Conservation (phyloP, 257 asterid genomes). For the Verbascum thapsus region DNA sequence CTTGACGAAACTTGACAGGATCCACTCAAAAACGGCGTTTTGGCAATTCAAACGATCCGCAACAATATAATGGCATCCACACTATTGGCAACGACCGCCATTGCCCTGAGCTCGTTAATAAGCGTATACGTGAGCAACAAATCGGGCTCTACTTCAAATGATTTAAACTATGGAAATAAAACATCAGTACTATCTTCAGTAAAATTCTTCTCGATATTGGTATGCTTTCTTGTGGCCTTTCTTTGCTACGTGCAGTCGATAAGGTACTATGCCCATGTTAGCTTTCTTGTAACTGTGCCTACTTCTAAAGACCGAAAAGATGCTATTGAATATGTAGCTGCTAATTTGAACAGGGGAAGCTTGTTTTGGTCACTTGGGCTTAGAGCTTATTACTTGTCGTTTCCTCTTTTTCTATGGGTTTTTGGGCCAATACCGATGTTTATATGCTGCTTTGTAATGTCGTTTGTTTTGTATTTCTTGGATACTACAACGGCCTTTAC, state of each 20-base stretch:
- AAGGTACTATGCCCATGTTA: conserved; percentile 79
- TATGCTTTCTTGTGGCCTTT: conserved; percentile 82
- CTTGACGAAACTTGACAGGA: conserved; percentile 49
- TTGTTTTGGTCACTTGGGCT: conserved; percentile 83
- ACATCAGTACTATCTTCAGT: conserved; percentile 49
- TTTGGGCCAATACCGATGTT: conserved; percentile 85
- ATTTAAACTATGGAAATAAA: conserved; percentile 46
- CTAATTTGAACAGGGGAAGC: conserved; percentile 66
- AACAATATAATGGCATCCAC: conserved; percentile 98
- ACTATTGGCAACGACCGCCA: conserved; percentile 78
- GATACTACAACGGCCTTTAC: conserved; percentile 69
- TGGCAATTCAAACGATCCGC: conserved; percentile 83
- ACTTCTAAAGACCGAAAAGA: conserved; percentile 46
- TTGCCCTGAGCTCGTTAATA: conserved; percentile 86
- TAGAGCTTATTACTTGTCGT: conserved; percentile 76
- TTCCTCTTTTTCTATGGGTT: conserved; percentile 78
- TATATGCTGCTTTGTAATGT: conserved; percentile 56
- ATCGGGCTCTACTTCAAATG: conserved; percentile 44
- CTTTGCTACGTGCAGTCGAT: conserved; percentile 74
- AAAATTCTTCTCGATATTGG: conserved; percentile 64
- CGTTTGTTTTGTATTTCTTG: conserved; percentile 62
- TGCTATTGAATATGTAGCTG: conserved; percentile 63
- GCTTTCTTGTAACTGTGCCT: conserved; percentile 75
- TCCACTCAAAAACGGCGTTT: conserved; percentile 74
- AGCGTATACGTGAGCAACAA: conserved; percentile 72